Conservation (phyloP, 257 asterid species). For the Lithospermum erythrorhizon region DNA sequence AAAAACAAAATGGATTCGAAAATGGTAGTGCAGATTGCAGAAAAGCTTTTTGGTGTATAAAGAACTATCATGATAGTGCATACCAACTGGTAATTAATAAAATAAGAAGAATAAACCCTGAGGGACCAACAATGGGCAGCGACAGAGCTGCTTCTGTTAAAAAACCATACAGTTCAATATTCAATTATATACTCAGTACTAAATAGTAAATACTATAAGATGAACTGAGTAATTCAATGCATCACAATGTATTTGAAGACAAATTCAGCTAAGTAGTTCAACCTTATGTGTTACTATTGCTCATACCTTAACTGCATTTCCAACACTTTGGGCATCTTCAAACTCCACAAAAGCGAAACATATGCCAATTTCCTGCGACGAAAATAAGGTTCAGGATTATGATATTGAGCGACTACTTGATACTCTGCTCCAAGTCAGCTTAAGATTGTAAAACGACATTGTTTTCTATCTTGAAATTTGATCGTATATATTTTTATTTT, state of each 20-base stretch:
- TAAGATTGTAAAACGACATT: too few relatives aligned
- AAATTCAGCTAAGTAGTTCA: not conserved
- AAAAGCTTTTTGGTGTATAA: not conserved
- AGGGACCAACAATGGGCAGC: not conserved
- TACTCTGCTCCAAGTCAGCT: too few relatives aligned
- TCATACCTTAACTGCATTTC: slow-evolving; percentile 61
- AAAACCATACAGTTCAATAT: not conserved
- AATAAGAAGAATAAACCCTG: not conserved
- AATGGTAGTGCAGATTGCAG: not conserved
- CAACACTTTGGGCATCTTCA: slow-evolving; percentile 65
- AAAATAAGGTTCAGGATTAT: slow-evolving; percentile 15
- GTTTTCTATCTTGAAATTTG: too few relatives aligned
- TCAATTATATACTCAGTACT: not conserved
- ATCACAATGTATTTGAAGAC: not conserved
- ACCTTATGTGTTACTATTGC: not conserved
- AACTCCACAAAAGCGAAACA: slow-evolving; percentile 87
- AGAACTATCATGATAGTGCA: not conserved
- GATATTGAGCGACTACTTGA: slow-evolving; percentile 3
- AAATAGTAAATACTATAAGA: too few relatives aligned
- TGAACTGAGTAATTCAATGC: too few relatives aligned
- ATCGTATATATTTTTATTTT: too few relatives aligned
- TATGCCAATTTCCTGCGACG: slow-evolving; percentile 61
- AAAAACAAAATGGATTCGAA: too few relatives aligned
- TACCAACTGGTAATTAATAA: not conserved
- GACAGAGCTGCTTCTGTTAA: not conserved